Base-by-base conservation (phyloP, 441 rosid species). In the Syzygium malaccense region DNA sequence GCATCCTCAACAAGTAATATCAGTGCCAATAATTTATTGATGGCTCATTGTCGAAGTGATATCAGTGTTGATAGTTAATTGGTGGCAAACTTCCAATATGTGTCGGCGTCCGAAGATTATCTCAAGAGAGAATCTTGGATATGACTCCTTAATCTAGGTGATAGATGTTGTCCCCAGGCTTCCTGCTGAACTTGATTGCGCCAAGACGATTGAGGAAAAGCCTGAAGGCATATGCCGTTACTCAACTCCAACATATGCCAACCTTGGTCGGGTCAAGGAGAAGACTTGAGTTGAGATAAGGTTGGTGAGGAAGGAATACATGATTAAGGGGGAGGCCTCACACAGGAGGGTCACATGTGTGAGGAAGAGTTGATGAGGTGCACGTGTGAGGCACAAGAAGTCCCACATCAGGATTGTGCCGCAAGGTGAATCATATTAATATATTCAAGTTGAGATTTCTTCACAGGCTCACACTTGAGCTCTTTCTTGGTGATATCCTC, bases 401-500 rank as follows among this genome's bases (percentile, higher is more conserved):
- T 68, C 26, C 25, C 79, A 68, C 48, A 33, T 15, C 0, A 9
- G 48, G 48, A 13, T 33, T 19, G 8, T 0, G 30, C 30, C 7
- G 33, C 2, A 7, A 30, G 8, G 4, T 68, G 28, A 68, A 68
- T 19, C 79, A 19, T 33, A 68, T 5, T 33, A 3, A 33, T 68
- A 33, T 10, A 19, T 68, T 8, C 4, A 20, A 71, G 15, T 64
- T 30, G 23, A 64, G 41, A 64, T 64, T 64, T 30, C 20, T 30
- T 8, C 20, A 64, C 20, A 17, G 4, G 6, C 14, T 64, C 0
- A 19, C 4, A 64, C 4, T n/a, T 14, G 19, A 64, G 71, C 37
- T 64, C 33, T n/a, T n/a, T 15, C 23, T 64, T 64, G 2, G 2
- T 0, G 3, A 64, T 64, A 1, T 64, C 8, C 0, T 1, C 37